These are phyloP conservation scores for Boletus mariae DNA, from an alignment of 1,284 basidiomycete species.

Conservation along the genomic window DNA sequence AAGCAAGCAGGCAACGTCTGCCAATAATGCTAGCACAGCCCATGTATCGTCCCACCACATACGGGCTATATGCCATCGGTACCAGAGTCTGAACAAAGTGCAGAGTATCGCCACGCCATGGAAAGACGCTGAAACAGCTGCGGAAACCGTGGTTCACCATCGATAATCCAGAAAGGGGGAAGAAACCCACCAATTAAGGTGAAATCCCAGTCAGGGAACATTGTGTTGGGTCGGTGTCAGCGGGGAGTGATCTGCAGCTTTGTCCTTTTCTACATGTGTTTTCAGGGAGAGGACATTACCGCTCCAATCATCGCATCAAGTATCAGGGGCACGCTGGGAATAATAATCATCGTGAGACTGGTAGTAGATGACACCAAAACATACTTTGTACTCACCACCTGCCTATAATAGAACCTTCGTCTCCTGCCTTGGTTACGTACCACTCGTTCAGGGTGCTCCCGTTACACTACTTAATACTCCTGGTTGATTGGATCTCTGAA, in stretches of 20 bases:
- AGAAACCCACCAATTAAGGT: slow-evolving; percentile 11
- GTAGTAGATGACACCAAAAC: not conserved
- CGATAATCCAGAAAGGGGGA: not conserved
- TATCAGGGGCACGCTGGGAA: not conserved
- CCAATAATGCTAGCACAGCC: slow-evolving; percentile 17
- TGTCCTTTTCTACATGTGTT: slow-evolving; percentile 6
- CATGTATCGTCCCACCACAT: slow-evolving; percentile 32
- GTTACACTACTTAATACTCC: not conserved
- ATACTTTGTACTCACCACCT: not conserved
- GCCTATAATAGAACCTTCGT: not conserved
- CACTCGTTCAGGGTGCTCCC: not conserved
- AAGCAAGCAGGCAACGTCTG: slow-evolving; percentile 15
- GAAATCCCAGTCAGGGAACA: slow-evolving; percentile 19
- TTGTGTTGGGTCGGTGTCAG: not conserved
- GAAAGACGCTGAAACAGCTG: slow-evolving; percentile 19
- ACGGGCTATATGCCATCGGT: slow-evolving; percentile 17
- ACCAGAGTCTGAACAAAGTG: slow-evolving; percentile 27
- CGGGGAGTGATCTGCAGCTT: not conserved
- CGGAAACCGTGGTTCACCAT: not conserved
- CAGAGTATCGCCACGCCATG: slow-evolving; percentile 23
- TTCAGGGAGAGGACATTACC: slow-evolving; percentile 1
- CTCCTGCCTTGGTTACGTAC: not conserved
- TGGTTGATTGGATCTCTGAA: not conserved
- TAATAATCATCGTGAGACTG: not conserved
- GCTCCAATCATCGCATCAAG: not conserved